Evolutionary conservation across 495 filamentous ascomycete species (phyloP).

Genomic region (Penicillium waksmanii): DNA sequence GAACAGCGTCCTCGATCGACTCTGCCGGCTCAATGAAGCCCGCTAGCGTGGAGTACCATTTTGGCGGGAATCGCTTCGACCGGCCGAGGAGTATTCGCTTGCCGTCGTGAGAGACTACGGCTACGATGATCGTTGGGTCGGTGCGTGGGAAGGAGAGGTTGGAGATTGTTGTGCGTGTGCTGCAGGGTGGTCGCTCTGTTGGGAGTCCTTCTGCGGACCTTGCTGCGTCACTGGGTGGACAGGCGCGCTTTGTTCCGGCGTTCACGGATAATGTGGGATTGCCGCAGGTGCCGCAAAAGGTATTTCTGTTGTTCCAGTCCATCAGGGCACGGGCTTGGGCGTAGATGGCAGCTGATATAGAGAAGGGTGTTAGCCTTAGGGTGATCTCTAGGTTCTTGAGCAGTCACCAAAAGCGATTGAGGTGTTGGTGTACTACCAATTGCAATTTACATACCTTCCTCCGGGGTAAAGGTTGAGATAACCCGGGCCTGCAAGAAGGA

Average conservation of each 20-base stretch:
- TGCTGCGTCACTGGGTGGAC: conserved; percentile 75
- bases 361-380: conserved; percentile 13
- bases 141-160: conserved; percentile 93
- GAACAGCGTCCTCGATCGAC: conserved; percentile 91
- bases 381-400: no score
- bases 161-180: conserved; percentile 65
- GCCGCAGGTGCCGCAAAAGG: conserved; percentile 88
- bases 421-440: neutral
- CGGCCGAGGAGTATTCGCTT: conserved; percentile 82
- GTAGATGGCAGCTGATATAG: conserved; percentile 74
- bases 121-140: conserved; percentile 95
- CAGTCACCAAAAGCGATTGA: no score
- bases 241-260: conserved; percentile 87
- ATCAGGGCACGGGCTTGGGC: conserved; percentile 87
- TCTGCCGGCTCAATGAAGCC: conserved; percentile 96
- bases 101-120: conserved; percentile 75
- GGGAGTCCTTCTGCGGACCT: conserved; percentile 37
- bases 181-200: conserved; percentile 66
- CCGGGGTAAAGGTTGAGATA: conserved; percentile 58
- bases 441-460: conserved; percentile 63
- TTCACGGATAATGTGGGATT: conserved; percentile 82
- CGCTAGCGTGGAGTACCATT: conserved; percentile 89
- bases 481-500: conserved; percentile 63
- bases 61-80: conserved; percentile 76
- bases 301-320: conserved; percentile 95